A percentile compares a stretch with the other conserved stretches of the same genome.
These are phyloP conservation scores for Helicostylum pulchrum DNA, from an alignment of 192 early-diverging fungal genomes.

Conservation along the genomic window DNA sequence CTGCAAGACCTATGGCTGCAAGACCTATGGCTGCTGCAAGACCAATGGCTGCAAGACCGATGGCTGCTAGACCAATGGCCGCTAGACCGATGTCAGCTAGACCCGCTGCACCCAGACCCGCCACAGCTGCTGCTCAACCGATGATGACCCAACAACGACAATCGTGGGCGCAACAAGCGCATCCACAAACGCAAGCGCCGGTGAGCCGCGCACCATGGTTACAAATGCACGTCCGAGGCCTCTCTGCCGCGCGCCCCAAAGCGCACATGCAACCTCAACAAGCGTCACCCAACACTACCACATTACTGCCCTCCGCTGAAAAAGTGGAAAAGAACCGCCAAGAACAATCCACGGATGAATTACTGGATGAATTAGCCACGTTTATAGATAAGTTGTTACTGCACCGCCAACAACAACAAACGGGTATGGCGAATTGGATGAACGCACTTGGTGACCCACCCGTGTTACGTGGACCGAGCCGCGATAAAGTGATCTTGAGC, in stretches of 20 bases:
- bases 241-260: constrained; percentile 11
- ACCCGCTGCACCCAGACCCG: not conserved
- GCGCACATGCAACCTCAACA: not conserved
- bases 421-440: constrained; percentile 21
- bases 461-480: constrained; percentile 2
- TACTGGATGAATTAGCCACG: constrained; percentile 12
- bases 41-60: not conserved
- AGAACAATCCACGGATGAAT: constrained; percentile 20
- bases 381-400: constrained; percentile 10
- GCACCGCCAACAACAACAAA: not conserved
- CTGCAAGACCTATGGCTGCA: not conserved
- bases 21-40: not conserved
- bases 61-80: not conserved
- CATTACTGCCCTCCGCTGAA: not conserved
- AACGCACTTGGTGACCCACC: constrained; percentile 34
- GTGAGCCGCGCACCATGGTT: constrained; percentile 7
- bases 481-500: constrained; percentile 21
- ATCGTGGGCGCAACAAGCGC: constrained; percentile 20
- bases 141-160: constrained; percentile 11
- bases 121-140: not conserved
- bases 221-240: constrained; percentile 14
- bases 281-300: not conserved
- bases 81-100: not conserved
- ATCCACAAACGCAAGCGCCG: constrained; percentile 17
- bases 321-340: not conserved